Conservation (phyloP, 2,329 filamentous ascomycete species). For the Fusarium tanahbumbuense region DNA sequence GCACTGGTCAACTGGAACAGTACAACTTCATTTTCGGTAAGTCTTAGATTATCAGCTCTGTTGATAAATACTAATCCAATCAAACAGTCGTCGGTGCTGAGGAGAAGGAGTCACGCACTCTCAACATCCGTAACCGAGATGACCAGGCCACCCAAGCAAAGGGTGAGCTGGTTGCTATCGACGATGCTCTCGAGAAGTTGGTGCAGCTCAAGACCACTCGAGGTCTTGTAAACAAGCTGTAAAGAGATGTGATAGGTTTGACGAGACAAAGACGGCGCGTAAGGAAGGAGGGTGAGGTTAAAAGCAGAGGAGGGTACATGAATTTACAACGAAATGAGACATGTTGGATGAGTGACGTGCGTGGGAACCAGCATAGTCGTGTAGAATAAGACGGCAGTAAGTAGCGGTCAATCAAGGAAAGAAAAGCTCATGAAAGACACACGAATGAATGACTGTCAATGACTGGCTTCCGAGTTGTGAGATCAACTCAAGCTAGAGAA, state of each 20-base stretch:
- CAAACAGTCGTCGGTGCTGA: conserved; percentile 68
- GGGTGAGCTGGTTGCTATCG: conserved; percentile 67
- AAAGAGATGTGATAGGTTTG: conserved; percentile 21
- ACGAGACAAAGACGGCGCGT: conserved; percentile 16
- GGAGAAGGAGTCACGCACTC: conserved; percentile 68
- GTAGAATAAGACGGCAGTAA: conserved; percentile 22
- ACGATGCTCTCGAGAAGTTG: conserved; percentile 68
- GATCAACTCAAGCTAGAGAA: conserved; percentile 11
- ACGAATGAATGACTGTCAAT: neutral
- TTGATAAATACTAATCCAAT: conserved; percentile 27
- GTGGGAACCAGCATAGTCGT: conserved; percentile 22
- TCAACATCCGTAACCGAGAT: conserved; percentile 73
- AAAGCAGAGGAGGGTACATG: conserved; percentile 36
- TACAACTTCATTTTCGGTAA: conserved; percentile 86
- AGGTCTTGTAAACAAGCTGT: conserved; percentile 53
- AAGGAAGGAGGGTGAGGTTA: conserved; percentile 25
- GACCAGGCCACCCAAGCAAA: conserved; percentile 71
- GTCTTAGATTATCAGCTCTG: neutral
- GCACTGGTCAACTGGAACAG: conserved; percentile 80
- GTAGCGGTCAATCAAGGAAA: conserved; percentile 37
- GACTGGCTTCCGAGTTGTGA: conserved; percentile 5
- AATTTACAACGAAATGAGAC: conserved; percentile 36
- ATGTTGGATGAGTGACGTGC: conserved; percentile 28
- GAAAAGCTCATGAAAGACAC: conserved; percentile 7
- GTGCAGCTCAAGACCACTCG: conserved; percentile 63